Evolutionary conservation across 2,329 filamentous ascomycete genomes (phyloP), one percentile per base, ranked within the genome.

Genomic region (Fusarium scirpi): DNA sequence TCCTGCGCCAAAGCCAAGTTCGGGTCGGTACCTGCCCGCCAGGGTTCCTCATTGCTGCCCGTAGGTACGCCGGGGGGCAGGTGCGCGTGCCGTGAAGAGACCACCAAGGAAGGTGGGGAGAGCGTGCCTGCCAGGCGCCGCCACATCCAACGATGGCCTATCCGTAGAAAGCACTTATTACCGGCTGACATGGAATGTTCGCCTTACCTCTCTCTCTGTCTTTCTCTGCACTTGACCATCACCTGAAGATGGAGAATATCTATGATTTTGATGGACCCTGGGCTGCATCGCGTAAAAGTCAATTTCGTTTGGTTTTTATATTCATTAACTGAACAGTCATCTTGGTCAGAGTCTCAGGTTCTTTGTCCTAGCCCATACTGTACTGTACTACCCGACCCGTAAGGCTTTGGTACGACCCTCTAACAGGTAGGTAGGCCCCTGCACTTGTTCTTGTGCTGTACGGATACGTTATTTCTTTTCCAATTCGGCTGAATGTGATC

Each of bases 21-120:
- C 58, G 41, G 67, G 58, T 69, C 52, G 64, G 68, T 69, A 71
- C 69, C 69, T 71, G 68, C 68, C 68, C 57, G 30, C 60, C 60
- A 46, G 24, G 34, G 25, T 29, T 41, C 18, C 38, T 54, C 60
- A 49, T 32, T 58, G 20, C 56, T 34, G 38, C 16, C 49, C 49
- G 24, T 38, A 34, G 32, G 16, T 49, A 32, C 34, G 40, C 24
- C 25, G 55, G 46, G 40, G 55, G 54, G 38, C 25, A 65, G 66
- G 67, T 71, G 62, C 68, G 67, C 67, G 68, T 70, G 68, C 67
- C 53, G 25, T 6, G 49, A 61, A 71, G 59, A 62, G 58, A 65
- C 47, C 34, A 65, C 54, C 34, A 65, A 54, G 53, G 30, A 51
- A 51, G 41, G 46, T 69, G 68, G 68, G 67, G 67, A 43, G 67